Conservation (phyloP, 176 grass and related monocot genomes). For the Avena atlantica region DNA sequence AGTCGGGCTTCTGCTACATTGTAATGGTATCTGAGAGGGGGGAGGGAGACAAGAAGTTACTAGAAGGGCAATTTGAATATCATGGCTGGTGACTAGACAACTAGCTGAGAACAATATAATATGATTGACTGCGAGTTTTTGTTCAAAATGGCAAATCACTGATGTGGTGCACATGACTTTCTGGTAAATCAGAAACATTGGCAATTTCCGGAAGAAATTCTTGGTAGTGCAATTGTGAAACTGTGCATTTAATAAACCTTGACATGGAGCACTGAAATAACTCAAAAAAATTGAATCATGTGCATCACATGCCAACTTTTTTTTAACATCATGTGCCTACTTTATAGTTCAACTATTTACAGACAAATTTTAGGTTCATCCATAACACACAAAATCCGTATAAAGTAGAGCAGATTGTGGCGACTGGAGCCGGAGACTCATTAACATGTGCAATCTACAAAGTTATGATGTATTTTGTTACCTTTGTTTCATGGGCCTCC, state of each 20-base stretch:
- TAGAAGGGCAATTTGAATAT: conserved; percentile 5
- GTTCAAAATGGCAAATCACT: conserved; percentile 22
- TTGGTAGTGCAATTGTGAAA: not conserved
- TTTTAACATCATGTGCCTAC: not conserved
- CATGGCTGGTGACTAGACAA: too few relatives aligned
- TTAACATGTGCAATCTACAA: conserved; percentile 20
- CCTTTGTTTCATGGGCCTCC: conserved; percentile 96
- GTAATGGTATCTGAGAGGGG: conserved; percentile 83
- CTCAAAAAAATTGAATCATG: not conserved
- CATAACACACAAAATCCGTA: conserved; percentile 2
- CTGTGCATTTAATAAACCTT: conserved; percentile 37
- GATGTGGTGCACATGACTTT: conserved; percentile 11
- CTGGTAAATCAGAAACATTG: conserved; percentile 27
- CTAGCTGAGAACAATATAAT: conserved; percentile 29
- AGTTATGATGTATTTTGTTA: conserved; percentile 44
- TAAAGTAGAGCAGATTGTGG: conserved; percentile 5
- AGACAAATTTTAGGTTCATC: not conserved
- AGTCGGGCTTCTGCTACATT: conserved; percentile 93
- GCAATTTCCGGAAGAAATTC: not conserved
- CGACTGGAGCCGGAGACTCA: conserved; percentile 1
- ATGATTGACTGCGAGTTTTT: not conserved
- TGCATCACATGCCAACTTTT: not conserved
- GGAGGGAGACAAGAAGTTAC: conserved; percentile 5
- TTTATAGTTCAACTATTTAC: conserved; percentile 20
- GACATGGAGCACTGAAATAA: conserved; percentile 5